A percentile compares a stretch with the other conserved stretches of the same genome.
Evolutionary conservation across 2,329 filamentous ascomycete species (phyloP).

Genomic region (Ascochyta viciae-villosae): DNA sequence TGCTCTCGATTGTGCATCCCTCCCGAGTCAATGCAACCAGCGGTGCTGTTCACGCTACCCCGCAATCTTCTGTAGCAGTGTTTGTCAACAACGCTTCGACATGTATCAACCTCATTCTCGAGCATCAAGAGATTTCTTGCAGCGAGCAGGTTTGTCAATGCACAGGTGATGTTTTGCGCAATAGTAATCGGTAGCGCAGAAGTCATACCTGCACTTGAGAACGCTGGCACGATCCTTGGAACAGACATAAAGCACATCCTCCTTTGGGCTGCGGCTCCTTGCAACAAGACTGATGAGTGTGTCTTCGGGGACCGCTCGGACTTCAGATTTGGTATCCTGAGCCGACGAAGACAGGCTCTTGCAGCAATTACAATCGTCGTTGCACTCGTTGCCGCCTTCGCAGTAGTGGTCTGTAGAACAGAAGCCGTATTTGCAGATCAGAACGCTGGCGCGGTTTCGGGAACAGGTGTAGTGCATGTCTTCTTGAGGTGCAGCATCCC

Average conservation of each 20-base stretch:
- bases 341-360: background rate
- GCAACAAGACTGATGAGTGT: background rate
- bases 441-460: constrained; percentile 4
- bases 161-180: constrained; percentile 3
- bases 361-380: constrained; percentile 2
- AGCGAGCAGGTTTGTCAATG: constrained; percentile 5
- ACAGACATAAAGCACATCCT: background rate
- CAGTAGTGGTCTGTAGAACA: constrained; percentile 14
- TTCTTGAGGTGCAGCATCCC: constrained; percentile 2
- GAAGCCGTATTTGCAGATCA: constrained; percentile 15
- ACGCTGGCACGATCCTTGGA: constrained; percentile 9
- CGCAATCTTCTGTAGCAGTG: background rate
- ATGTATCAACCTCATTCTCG: background rate
- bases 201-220: constrained; percentile 3
- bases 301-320: background rate
- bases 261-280: background rate
- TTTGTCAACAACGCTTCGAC: background rate
- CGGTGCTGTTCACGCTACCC: background rate
- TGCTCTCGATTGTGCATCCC: background rate
- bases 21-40: background rate
- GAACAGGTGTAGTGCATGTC: constrained; percentile 9
- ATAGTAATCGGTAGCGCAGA: constrained; percentile 10
- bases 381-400: constrained; percentile 1
- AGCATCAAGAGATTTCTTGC: background rate
- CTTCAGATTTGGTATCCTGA: background rate